Conservation (phyloP, 2,329 filamentous ascomycete species). For the Apiospora arundinis region DNA sequence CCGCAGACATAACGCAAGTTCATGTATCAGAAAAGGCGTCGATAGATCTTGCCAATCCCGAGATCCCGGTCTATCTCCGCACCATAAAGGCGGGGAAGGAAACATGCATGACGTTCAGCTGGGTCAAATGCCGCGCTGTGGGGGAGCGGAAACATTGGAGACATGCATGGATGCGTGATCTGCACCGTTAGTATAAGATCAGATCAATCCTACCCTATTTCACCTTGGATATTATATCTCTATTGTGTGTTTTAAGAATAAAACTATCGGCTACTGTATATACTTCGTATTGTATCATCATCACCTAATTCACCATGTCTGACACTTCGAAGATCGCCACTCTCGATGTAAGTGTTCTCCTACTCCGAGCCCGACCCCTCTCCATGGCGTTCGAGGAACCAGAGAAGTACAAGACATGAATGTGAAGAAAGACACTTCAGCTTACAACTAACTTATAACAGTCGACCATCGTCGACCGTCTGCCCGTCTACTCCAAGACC, state of each 20-base stretch:
- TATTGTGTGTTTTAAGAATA: neutral
- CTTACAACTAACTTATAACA: constrained; percentile 40
- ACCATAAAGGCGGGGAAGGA: constrained; percentile 20
- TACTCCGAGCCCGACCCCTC: neutral
- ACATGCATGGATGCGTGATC: neutral
- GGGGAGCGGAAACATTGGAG: neutral
- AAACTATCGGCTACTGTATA: neutral
- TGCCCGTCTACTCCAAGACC: constrained; percentile 72
- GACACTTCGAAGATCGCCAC: constrained; percentile 24
- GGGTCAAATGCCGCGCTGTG: constrained; percentile 8
- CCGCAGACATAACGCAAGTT: neutral
- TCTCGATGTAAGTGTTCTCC: constrained; percentile 13
- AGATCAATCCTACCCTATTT: constrained; percentile 9
- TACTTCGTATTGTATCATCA: neutral
- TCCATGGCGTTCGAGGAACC: neutral
- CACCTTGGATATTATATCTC: neutral
- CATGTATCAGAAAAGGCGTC: neutral
- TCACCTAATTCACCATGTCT: constrained; percentile 28
- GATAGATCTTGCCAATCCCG: constrained; percentile 24
- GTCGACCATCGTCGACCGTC: constrained; percentile 70
- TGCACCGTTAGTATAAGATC: neutral
- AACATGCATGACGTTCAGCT: constrained; percentile 20
- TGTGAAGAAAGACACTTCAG: neutral
- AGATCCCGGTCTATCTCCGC: constrained; percentile 41
- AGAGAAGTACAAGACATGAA: neutral